These are phyloP conservation scores for Boletus sp. DNA, from an alignment of 768 basidiomycete genomes.

Conservation along the genomic window DNA sequence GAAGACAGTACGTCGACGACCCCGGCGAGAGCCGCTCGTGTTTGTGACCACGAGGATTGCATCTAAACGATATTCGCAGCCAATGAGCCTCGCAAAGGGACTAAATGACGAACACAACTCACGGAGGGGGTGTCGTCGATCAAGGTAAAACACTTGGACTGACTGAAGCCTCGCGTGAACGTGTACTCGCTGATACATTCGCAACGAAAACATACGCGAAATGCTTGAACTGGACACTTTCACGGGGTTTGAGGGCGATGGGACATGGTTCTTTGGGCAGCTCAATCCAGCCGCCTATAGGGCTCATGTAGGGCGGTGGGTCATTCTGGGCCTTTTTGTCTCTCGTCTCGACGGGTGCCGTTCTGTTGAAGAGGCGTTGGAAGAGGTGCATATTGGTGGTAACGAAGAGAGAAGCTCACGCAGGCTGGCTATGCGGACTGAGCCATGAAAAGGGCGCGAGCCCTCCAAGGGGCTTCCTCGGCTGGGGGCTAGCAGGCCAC, in stretches of 20 bases:
- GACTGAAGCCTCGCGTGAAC: slow-evolving; percentile 11
- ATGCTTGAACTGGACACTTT: slow-evolving; percentile 16
- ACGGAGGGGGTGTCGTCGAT: slow-evolving; percentile 24
- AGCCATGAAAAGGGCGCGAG: slow-evolving; percentile 7
- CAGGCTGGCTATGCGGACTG: not conserved
- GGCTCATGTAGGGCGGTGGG: slow-evolving; percentile 18
- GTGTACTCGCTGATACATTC: not conserved
- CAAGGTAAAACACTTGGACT: slow-evolving; percentile 20
- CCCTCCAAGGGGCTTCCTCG: not conserved
- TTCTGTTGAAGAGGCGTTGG: not conserved
- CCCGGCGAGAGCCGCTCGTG: slow-evolving; percentile 17
- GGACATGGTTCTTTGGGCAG: slow-evolving; percentile 7
- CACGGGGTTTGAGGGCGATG: slow-evolving; percentile 6
- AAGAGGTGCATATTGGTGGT: not conserved
- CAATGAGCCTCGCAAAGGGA: not conserved
- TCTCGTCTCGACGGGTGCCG: not conserved
- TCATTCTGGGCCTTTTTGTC: not conserved
- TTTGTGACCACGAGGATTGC: slow-evolving; percentile 20
- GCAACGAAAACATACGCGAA: slow-evolving; percentile 13
- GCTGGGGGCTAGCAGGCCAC: not conserved
- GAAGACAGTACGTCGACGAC: slow-evolving; percentile 10
- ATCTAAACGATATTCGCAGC: slow-evolving; percentile 9
- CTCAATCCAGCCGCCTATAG: slow-evolving; percentile 8
- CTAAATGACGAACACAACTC: not conserved
- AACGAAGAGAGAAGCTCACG: slow-evolving; percentile 7